Base-by-base conservation (phyloP, 2,329 filamentous ascomycete species). In the Claviceps sp. region DNA sequence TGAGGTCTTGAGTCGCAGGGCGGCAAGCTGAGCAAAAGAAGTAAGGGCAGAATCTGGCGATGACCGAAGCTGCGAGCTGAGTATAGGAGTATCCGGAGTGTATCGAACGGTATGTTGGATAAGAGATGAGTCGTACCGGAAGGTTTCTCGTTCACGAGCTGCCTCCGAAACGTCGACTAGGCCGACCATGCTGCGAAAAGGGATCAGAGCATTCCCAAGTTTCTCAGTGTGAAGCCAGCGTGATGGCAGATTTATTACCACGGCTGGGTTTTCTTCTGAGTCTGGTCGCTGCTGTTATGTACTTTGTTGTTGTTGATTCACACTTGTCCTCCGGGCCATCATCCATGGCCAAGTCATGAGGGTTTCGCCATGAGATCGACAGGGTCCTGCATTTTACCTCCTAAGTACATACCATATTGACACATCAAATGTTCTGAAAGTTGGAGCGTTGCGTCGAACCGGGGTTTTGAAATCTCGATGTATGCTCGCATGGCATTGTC, bases 21-120 rank as follows among this genome's bases (percentile, higher is more conserved):
- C 66, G 2, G 65, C 72, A 26, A 76, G 63, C 57, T 77, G 73
- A 26, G 73, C 72, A 47, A 75, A 70, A 2, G 68, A 67, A 2
- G 69, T 73, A 37, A 77, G 62, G 40, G 61, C 64, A 6, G 62
- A 55, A 49, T 71, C 69, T 20, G 55, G 42, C 16, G 60, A 60
- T 20, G 59, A 61, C 22, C 53, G 37, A 45, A 64, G 49, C 41
- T 58, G 51, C 9, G 48, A 50, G 48, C 48, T 47, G 38, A 51
- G 46, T 7, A 52, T 34, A 44, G 52, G 48, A 2, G 24, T 18
- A 11, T 45, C 30, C 11, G 46, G 46, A 26, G n/a, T 14, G 44
- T 52, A 45, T n/a, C 3, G 14, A 37, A 49, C 40, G 16, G 46
- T 24, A 20, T 11, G 30, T 40, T 34, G 24, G 5, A 49, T 49